Conservation (phyloP, 345 rosid genomes). For the Boechera divaricarpa region DNA sequence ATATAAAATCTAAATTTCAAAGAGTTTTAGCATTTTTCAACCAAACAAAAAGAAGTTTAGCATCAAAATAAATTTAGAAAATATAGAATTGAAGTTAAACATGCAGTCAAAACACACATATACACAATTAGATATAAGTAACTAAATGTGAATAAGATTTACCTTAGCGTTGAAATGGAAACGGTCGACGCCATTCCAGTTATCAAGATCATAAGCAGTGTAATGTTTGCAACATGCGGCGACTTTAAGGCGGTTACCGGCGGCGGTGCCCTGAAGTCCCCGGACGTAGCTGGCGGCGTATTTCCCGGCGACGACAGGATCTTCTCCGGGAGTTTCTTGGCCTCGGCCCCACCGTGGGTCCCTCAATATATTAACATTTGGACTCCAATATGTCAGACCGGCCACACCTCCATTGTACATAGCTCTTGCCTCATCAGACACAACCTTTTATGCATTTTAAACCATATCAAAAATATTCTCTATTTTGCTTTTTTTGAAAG, state of each 20-base stretch:
- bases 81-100: not conserved
- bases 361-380: constrained; percentile 77
- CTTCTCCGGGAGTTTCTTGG: constrained; percentile 97
- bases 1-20: constrained; percentile 1
- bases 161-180: constrained; percentile 89
- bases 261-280: constrained; percentile 70
- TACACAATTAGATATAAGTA: not conserved
- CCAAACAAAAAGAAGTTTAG: not conserved
- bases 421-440: constrained; percentile 81
- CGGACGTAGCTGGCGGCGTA: constrained; percentile 79
- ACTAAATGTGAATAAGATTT: constrained; percentile 11
- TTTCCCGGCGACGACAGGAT: constrained; percentile 71
- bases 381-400: constrained; percentile 82
- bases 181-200: constrained; percentile 92
- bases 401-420: constrained; percentile 79
- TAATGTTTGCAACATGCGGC: constrained; percentile 98
- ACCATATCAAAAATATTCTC: too few relatives aligned
- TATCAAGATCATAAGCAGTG: constrained; percentile 96
- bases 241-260: constrained; percentile 71
- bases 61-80: not conserved
- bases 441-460: constrained; percentile 50
- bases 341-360: constrained; percentile 95
- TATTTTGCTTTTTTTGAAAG: constrained; percentile 16
- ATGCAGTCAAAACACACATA: constrained; percentile 2
- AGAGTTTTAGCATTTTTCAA: not conserved